Percentiles rank a stretch among this genome's conserved stretches.
Conservation (phyloP, 257 asterid species). For the Gardenia jasminoides region DNA sequence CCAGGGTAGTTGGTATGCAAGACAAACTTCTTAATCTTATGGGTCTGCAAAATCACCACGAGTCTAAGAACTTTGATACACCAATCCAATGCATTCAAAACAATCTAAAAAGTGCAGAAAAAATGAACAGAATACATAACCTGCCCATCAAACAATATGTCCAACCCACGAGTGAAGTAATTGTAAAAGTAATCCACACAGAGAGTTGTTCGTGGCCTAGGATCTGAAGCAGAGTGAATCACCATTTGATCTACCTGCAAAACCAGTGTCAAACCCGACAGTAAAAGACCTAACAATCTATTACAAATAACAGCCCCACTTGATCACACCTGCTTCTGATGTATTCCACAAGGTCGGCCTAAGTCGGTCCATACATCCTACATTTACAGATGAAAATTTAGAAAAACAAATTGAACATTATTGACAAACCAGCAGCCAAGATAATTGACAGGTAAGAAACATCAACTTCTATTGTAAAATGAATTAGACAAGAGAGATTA, state of each 20-base stretch:
- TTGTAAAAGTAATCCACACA: slow-evolving; percentile 83
- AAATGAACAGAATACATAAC: slow-evolving; percentile 22
- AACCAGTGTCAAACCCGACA: slow-evolving; percentile 13
- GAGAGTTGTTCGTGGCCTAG: slow-evolving; percentile 63
- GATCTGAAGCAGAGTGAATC: slow-evolving; percentile 82
- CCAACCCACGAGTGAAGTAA: slow-evolving; percentile 74
- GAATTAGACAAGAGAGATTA: neutral
- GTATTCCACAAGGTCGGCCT: slow-evolving; percentile 85
- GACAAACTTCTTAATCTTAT: slow-evolving; percentile 73
- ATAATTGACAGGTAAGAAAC: neutral
- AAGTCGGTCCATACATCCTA: slow-evolving; percentile 92
- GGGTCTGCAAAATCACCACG: slow-evolving; percentile 48
- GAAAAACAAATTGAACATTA: neutral
- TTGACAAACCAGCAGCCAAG: neutral
- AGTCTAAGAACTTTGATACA: slow-evolving; percentile 4
- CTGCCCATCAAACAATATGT: slow-evolving; percentile 81
- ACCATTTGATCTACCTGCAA: slow-evolving; percentile 84
- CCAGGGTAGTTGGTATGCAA: slow-evolving; percentile 93
- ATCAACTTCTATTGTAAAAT: neutral
- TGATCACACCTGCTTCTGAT: slow-evolving; percentile 65
- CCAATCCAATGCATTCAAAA: neutral
- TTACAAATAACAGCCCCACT: neutral
- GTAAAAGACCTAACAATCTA: neutral
- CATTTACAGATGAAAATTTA: slow-evolving; percentile 19
- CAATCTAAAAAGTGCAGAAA: slow-evolving; percentile 1